Evolutionary conservation across 495 filamentous ascomycete genomes (phyloP).

Genomic region (Talaromyces ruber): DNA sequence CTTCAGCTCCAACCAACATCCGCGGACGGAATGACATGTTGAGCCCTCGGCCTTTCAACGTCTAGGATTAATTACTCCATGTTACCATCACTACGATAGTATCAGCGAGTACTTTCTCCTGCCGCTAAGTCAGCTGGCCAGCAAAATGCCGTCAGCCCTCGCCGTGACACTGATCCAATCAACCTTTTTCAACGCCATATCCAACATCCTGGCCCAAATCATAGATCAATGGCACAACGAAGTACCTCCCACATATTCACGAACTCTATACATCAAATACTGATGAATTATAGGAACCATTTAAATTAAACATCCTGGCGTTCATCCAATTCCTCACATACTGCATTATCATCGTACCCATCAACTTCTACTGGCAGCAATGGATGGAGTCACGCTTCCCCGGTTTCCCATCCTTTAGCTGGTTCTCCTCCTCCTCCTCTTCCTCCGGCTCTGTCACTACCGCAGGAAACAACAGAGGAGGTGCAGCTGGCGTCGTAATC

Average conservation of each 20-base stretch:
- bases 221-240: conserved; percentile 59
- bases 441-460: conserved; percentile 29
- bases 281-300: conserved; percentile 18
- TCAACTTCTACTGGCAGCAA: conserved; percentile 81
- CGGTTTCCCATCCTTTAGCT: conserved; percentile 31
- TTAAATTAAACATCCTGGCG: conserved; percentile 48
- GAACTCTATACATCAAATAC: not conserved
- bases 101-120: not conserved
- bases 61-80: not conserved
- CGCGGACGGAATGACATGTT: not conserved
- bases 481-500: conserved; percentile 22
- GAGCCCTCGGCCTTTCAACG: not conserved
- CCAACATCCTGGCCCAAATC: conserved; percentile 75
- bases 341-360: conserved; percentile 65
- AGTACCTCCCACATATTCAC: conserved; percentile 23
- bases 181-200: conserved; percentile 59
- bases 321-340: conserved; percentile 75
- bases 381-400: conserved; percentile 48
- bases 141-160: conserved; percentile 41
- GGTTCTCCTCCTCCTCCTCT: conserved; percentile 42
- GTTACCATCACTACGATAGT: not conserved
- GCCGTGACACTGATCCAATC: conserved; percentile 61
- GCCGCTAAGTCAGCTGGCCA: not conserved
- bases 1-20: not conserved
- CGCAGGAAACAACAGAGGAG: conserved; percentile 14